Evolutionary conservation across 2,329 filamentous ascomycete species (phyloP).

Genomic region (Talaromyces atroroseus): DNA sequence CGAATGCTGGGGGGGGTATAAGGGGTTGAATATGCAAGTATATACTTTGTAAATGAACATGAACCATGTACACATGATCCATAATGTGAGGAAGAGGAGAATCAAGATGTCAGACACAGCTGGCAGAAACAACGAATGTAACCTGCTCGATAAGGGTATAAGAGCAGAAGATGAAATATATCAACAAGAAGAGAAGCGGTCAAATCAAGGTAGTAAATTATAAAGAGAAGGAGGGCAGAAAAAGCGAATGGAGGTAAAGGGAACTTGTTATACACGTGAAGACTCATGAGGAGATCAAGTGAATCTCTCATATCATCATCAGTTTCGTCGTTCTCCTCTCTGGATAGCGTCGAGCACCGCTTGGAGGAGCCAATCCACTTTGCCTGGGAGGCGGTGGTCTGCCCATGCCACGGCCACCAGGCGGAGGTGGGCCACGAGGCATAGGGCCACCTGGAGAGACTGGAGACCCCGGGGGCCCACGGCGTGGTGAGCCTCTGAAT

Average conservation of each 20-base stretch:
- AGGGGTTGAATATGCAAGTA: not conserved
- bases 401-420: conserved; percentile 21
- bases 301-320: conserved; percentile 41
- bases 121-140: conserved; percentile 2
- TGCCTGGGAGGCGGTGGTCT: conserved; percentile 13
- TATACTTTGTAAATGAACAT: not conserved
- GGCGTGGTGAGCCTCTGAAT: conserved; percentile 19
- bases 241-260: conserved; percentile 1
- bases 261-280: conserved; percentile 6
- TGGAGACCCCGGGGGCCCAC: conserved; percentile 17
- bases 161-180: conserved; percentile 5
- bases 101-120: not conserved
- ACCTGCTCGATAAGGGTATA: conserved; percentile 14
- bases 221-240: not conserved
- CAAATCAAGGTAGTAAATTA: not conserved
- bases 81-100: not conserved
- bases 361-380: conserved; percentile 17
- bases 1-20: not conserved
- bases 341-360: conserved; percentile 38
- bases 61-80: not conserved
- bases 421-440: conserved; percentile 16
- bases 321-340: conserved; percentile 46
- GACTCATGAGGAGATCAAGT: not conserved
- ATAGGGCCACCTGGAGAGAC: conserved; percentile 15
- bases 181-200: conserved; percentile 2